phyloP scores from a whole-genome alignment of 2,329 filamentous ascomycete species.

The Capronia coronata region DNA sequence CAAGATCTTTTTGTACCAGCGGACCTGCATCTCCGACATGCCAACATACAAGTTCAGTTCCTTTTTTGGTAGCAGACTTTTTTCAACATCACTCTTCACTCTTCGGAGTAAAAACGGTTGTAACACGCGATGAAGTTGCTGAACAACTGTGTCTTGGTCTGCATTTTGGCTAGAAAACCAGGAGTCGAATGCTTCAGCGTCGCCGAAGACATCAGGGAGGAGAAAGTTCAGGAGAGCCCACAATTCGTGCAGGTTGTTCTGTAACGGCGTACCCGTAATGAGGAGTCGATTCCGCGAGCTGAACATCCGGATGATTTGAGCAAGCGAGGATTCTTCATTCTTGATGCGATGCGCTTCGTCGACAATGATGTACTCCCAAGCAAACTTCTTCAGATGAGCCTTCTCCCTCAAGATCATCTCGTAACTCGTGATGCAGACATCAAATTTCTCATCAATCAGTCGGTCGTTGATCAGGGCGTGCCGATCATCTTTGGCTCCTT shows the following conservation, averaged over 20 bases:
- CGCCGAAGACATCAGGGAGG: conserved; percentile 95
- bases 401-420: conserved; percentile 98
- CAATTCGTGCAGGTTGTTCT: conserved; percentile 96
- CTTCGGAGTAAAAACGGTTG: conserved; percentile 89
- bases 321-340: conserved; percentile 95
- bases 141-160: conserved; percentile 91
- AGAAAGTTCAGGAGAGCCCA: conserved; percentile 97
- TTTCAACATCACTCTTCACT: conserved; percentile 96
- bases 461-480: conserved; percentile 81
- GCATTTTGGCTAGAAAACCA: conserved; percentile 91
- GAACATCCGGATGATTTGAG: conserved; percentile 93
- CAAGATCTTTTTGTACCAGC: conserved; percentile 98
- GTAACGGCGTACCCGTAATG: conserved; percentile 92
- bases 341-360: conserved; percentile 98
- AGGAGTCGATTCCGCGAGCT: conserved; percentile 89
- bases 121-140: conserved; percentile 88
- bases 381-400: conserved; percentile 89
- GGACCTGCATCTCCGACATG: conserved; percentile 98
- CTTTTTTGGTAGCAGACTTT: conserved; percentile 94
- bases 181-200: conserved; percentile 92
- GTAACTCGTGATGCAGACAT: conserved; percentile 97
- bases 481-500: conserved; percentile 92
- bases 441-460: conserved; percentile 89
- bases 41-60: conserved; percentile 95
- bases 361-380: conserved; percentile 99